Percentiles rank a stretch among this genome's conserved stretches.
phyloP scores from a whole-genome alignment of 1,139 yeast species.

The Saccharomyces hybrid region DNA sequence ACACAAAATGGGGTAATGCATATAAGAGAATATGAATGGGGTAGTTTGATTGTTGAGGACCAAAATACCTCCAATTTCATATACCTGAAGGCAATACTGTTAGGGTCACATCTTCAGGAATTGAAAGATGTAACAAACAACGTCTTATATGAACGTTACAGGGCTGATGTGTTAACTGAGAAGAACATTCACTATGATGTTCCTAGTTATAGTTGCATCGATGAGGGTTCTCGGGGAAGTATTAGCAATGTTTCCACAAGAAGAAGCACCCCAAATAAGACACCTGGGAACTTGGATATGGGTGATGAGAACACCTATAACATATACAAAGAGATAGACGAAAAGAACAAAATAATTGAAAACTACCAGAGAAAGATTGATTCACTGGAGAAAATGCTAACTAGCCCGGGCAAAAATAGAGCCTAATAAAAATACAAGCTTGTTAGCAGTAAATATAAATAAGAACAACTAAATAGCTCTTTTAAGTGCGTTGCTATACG shows the following conservation, averaged over 20 bases:
- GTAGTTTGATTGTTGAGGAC: slow-evolving; percentile 41
- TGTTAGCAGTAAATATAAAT: background rate
- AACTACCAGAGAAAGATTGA: slow-evolving; percentile 20
- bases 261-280: background rate
- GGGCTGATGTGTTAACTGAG: slow-evolving; percentile 36
- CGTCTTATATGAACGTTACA: slow-evolving; percentile 57
- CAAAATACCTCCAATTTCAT: slow-evolving; percentile 56
- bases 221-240: slow-evolving; percentile 5
- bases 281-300: background rate
- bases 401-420: background rate
- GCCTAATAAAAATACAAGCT: background rate
- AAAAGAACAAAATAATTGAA: slow-evolving; percentile 20
- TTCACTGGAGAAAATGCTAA: slow-evolving; percentile 13
- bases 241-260: slow-evolving; percentile 4
- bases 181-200: slow-evolving; percentile 1
- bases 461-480: background rate
- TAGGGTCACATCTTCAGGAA: slow-evolving; percentile 74
- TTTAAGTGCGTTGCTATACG: background rate
- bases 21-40: slow-evolving; percentile 41
- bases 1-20: slow-evolving; percentile 25
- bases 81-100: slow-evolving; percentile 53
- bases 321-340: slow-evolving; percentile 11
- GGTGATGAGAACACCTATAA: background rate
- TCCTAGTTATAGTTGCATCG: background rate
- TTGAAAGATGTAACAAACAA: slow-evolving; percentile 65